Percentiles rank a stretch among this genome's conserved stretches.
phyloP scores from a whole-genome alignment of 2,329 filamentous ascomycete genomes.

The Fusarium fujikuroi region DNA sequence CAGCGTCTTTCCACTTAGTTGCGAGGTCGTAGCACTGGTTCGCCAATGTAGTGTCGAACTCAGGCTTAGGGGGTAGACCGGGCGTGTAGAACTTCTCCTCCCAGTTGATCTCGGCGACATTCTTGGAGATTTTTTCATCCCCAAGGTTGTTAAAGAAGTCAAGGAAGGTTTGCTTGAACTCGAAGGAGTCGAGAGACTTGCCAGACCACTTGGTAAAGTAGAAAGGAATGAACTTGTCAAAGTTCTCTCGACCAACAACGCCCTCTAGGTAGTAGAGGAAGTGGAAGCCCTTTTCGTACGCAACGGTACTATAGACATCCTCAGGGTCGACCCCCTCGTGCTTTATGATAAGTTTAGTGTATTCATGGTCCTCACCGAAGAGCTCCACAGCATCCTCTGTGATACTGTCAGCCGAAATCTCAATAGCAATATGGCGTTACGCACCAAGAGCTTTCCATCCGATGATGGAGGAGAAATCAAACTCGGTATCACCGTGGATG shows the following conservation, averaged over 20 bases:
- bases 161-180: conserved; percentile 90
- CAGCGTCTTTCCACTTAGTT: conserved; percentile 78
- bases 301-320: conserved; percentile 91
- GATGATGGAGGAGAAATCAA: conserved; percentile 95
- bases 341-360: conserved; percentile 89
- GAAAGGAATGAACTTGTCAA: conserved; percentile 94
- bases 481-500: conserved; percentile 84
- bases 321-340: conserved; percentile 93
- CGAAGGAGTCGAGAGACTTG: conserved; percentile 90
- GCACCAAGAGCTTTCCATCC: conserved; percentile 87
- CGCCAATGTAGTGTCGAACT: conserved; percentile 88
- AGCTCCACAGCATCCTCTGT: conserved; percentile 79
- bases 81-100: conserved; percentile 88
- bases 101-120: conserved; percentile 84
- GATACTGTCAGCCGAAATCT: conserved; percentile 19
- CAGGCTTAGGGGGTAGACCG: conserved; percentile 88
- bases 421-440: conserved; percentile 28
- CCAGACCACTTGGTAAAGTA: conserved; percentile 89
- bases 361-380: conserved; percentile 86
- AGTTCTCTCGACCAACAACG: conserved; percentile 84
- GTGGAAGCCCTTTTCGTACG: conserved; percentile 97
- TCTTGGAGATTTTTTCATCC: conserved; percentile 71
- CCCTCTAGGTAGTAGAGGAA: conserved; percentile 93
- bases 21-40: conserved; percentile 87
- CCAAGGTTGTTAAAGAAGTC: conserved; percentile 79